Conservation (phyloP, 2,329 filamentous ascomycete species). For the Remersonia thermophila region DNA sequence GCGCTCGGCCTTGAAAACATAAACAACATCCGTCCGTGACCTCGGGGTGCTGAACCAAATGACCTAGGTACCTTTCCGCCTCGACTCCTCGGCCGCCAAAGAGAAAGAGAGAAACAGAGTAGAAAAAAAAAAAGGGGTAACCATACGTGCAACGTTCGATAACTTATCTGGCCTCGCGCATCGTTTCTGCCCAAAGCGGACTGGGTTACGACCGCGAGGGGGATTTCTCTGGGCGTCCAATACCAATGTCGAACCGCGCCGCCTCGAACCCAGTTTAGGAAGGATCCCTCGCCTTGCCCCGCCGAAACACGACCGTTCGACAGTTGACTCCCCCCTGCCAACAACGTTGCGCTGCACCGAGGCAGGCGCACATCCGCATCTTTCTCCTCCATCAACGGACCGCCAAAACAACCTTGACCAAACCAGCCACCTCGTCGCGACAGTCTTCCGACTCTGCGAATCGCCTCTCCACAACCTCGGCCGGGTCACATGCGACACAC, state of each 20-base stretch:
- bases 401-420: not conserved
- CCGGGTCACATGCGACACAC: conserved; percentile 11
- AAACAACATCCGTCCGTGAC: too few species aligned
- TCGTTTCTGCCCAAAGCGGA: too few species aligned
- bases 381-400: not conserved
- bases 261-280: conserved; percentile 12
- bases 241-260: conserved; percentile 6
- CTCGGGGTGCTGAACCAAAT: too few species aligned
- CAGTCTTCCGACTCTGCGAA: not conserved
- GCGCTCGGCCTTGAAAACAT: too few species aligned
- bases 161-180: too few species aligned
- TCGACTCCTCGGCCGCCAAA: too few species aligned
- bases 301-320: conserved; percentile 3
- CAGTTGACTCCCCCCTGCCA: not conserved
- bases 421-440: too few species aligned
- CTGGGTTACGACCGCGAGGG: too few species aligned
- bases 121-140: too few species aligned
- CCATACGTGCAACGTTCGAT: too few species aligned
- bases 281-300: conserved; percentile 13
- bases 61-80: too few species aligned
- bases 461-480: conserved; percentile 3
- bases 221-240: conserved; percentile 3
- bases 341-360: not conserved
- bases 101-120: too few species aligned
- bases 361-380: not conserved